phyloP scores from a whole-genome alignment of 2,329 filamentous ascomycete genomes.

The Pseudocercospora fuligena region DNA sequence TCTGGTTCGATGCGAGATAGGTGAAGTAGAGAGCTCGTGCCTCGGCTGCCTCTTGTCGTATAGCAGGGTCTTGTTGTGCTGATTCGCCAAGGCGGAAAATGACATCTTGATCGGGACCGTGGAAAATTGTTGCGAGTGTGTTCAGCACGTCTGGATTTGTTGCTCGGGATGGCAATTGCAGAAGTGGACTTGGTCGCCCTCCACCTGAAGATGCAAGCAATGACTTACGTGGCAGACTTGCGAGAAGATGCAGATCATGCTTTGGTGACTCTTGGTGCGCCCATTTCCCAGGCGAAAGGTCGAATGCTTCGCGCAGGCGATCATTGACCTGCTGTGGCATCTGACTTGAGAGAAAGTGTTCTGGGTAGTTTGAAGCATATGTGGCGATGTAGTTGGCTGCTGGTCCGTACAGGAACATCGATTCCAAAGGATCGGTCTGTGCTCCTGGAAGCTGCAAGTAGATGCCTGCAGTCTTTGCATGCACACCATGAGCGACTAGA shows the following conservation, averaged over 20 bases:
- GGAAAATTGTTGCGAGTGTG: slow-evolving; percentile 60
- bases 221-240: slow-evolving; percentile 59
- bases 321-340: slow-evolving; percentile 52
- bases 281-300: slow-evolving; percentile 54
- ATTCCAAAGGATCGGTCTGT: slow-evolving; percentile 55
- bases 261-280: slow-evolving; percentile 60
- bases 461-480: slow-evolving; percentile 55
- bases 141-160: slow-evolving; percentile 60
- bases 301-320: slow-evolving; percentile 53
- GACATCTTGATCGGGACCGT: slow-evolving; percentile 52
- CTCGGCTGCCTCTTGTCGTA: slow-evolving; percentile 54
- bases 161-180: slow-evolving; percentile 57
- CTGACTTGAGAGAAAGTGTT: slow-evolving; percentile 57
- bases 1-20: slow-evolving; percentile 57
- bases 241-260: slow-evolving; percentile 62
- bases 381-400: slow-evolving; percentile 63
- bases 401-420: slow-evolving; percentile 59
- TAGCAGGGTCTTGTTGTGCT: slow-evolving; percentile 36
- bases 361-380: slow-evolving; percentile 60
- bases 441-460: slow-evolving; percentile 57
- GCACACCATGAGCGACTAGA: slow-evolving; percentile 56
- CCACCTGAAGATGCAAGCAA: slow-evolving; percentile 50
- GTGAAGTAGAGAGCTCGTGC: slow-evolving; percentile 61
- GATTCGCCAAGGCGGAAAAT: slow-evolving; percentile 33
- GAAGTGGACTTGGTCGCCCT: slow-evolving; percentile 48